phyloP scores from a whole-genome alignment of 2,329 filamentous ascomycete species.

The Botrytis sinoallii region DNA sequence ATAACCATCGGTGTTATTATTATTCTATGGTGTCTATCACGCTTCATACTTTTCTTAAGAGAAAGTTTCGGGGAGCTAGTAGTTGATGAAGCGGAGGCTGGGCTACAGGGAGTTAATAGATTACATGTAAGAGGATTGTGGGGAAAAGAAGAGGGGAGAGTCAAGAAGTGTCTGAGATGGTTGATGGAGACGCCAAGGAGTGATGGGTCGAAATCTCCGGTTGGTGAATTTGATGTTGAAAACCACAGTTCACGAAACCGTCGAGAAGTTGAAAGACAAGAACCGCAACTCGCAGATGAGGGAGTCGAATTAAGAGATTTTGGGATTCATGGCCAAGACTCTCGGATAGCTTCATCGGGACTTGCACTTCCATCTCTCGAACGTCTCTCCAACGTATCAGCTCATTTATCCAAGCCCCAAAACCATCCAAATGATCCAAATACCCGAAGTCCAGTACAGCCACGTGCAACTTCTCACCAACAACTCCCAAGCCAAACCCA shows the following conservation, averaged over 20 bases:
- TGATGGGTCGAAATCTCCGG: background rate
- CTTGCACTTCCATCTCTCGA: background rate
- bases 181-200: background rate
- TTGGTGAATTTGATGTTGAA: background rate
- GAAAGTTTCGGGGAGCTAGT: background rate
- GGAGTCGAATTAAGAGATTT: background rate
- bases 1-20: background rate
- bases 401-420: background rate
- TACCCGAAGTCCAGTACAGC: too few species aligned
- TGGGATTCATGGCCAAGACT: too few species aligned
- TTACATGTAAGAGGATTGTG: background rate
- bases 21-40: background rate
- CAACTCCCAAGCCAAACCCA: background rate
- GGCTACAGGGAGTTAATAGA: rapidly evolving
- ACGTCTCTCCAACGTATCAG: background rate
- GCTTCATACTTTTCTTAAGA: background rate
- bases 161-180: background rate
- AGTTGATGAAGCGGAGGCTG: background rate
- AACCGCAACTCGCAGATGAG: background rate
- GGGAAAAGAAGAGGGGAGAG: background rate
- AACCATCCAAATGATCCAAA: background rate
- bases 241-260: background rate
- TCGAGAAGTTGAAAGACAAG: background rate
- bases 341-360: background rate
- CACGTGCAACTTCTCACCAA: background rate